These are phyloP conservation scores for Lipomyces starkeyi DNA, from an alignment of 805 yeast species.

Conservation along the genomic window DNA sequence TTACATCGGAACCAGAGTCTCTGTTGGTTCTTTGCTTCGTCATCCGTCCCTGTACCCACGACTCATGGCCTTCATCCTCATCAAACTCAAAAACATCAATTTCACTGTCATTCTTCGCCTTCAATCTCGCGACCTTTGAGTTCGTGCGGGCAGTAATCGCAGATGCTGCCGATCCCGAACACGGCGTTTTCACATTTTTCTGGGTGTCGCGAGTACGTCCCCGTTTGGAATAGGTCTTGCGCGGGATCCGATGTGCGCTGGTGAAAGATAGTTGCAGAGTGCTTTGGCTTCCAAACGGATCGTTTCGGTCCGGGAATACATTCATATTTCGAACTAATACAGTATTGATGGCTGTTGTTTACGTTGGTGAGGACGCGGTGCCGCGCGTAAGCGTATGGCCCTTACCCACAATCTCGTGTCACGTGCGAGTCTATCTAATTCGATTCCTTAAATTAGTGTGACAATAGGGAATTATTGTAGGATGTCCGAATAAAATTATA, in stretches of 20 bases:
- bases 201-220: neutral
- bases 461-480: no score
- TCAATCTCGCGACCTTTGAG: neutral
- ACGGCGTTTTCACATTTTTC: neutral
- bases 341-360: neutral
- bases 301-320: conserved; percentile 6
- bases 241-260: neutral
- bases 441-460: no score
- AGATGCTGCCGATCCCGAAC: neutral
- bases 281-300: conserved; percentile 1
- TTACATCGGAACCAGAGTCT: neutral
- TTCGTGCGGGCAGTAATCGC: neutral
- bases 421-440: no score
- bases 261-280: neutral
- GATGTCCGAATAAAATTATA: neutral
- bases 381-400: neutral
- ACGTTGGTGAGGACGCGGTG: neutral
- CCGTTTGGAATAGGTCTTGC: conserved; percentile 2
- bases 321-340: neutral
- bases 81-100: neutral
- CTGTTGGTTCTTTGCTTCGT: neutral
- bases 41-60: neutral
- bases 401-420: no score
- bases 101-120: neutral
- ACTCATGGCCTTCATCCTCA: neutral